Evolutionary conservation across 1,284 basidiomycete genomes (phyloP).

Genomic region (Microbotryum saponariae): DNA sequence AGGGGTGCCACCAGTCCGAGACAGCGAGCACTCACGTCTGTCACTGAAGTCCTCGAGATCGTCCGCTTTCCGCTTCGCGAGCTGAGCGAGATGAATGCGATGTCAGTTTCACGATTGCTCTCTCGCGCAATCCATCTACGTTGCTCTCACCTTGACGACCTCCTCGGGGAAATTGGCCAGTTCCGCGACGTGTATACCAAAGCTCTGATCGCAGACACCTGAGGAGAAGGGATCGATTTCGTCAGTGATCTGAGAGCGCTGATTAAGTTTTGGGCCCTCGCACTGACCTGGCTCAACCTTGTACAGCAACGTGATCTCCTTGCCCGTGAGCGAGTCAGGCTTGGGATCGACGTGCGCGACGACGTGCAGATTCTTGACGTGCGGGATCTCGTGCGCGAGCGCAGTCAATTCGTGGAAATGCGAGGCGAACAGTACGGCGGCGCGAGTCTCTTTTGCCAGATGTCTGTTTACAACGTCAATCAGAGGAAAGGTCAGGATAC

Average conservation of each 20-base stretch:
- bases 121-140: too few relatives aligned
- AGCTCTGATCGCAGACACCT: conserved; percentile 73
- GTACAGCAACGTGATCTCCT: conserved; percentile 87
- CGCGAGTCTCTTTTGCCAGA: conserved; percentile 82
- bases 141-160: conserved; percentile 66
- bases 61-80: conserved; percentile 89
- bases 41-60: conserved; percentile 80
- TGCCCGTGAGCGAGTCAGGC: conserved; percentile 50
- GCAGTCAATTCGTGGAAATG: conserved; percentile 95
- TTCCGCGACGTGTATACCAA: conserved; percentile 96
- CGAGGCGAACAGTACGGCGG: conserved; percentile 93
- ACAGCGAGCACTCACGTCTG: conserved; percentile 2
- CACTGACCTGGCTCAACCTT: conserved; percentile 80
- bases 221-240: conserved; percentile 45
- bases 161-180: conserved; percentile 92
- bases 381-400: conserved; percentile 71
- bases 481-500: background rate
- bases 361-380: conserved; percentile 93
- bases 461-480: conserved; percentile 50
- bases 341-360: conserved; percentile 75
- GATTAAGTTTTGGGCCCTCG: background rate
- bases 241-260: background rate
- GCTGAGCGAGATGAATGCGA: conserved; percentile 45
- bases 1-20: background rate
- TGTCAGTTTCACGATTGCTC: background rate